A percentile compares a stretch with the other conserved stretches of the same genome.
Conservation (phyloP, 73 alveolate species). For the Paramecium primaurelia region DNA sequence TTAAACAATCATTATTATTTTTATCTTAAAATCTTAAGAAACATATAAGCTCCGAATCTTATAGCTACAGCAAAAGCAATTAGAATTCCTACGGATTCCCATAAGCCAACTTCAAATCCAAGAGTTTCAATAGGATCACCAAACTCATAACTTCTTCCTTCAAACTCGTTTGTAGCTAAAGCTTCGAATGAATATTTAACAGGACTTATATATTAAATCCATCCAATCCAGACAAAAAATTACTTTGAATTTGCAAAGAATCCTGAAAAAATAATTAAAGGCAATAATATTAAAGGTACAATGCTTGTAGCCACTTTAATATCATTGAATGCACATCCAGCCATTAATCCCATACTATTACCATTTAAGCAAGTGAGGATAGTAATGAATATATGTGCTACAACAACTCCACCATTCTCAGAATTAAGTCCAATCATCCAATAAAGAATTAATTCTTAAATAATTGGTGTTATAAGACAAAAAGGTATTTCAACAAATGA, state of each 20-base stretch:
- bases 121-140: slow-evolving; percentile 2
- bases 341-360: slow-evolving; percentile 66
- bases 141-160: background rate
- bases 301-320: slow-evolving; percentile 64
- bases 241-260: slow-evolving; percentile 67
- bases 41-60: background rate
- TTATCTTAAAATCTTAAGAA: background rate
- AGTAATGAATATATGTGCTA: background rate
- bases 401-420: slow-evolving; percentile 21
- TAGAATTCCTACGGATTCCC: slow-evolving; percentile 23
- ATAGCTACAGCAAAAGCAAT: background rate
- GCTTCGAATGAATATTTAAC: slow-evolving; percentile 74
- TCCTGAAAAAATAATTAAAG: slow-evolving; percentile 75
- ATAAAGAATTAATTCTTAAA: slow-evolving; percentile 33
- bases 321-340: slow-evolving; percentile 64
- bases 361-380: slow-evolving; percentile 32
- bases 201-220: slow-evolving; percentile 79
- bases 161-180: slow-evolving; percentile 68
- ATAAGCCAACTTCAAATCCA: background rate
- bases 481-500: slow-evolving; percentile 21
- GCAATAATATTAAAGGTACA: slow-evolving; percentile 66
- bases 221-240: slow-evolving; percentile 67
- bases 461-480: slow-evolving; percentile 27
- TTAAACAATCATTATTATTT: background rate
- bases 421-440: slow-evolving; percentile 56